A percentile compares a stretch with the other conserved stretches of the same genome.
Conservation (phyloP, 2,329 filamentous ascomycete genomes). For the Fusarium bulbicola region DNA sequence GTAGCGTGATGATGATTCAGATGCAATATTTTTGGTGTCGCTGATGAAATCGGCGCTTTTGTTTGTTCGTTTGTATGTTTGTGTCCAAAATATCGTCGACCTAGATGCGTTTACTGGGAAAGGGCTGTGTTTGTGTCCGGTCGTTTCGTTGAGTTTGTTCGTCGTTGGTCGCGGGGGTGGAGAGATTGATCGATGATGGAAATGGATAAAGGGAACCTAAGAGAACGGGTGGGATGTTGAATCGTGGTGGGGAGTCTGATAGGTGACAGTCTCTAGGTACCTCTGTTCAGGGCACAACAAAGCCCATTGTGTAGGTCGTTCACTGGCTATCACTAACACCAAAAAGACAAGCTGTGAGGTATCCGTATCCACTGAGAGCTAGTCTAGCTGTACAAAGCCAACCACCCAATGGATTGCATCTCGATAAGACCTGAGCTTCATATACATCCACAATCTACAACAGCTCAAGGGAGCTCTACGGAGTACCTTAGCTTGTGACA, state of each 20-base stretch:
- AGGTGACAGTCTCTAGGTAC: constrained; percentile 5
- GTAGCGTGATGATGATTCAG: constrained; percentile 27
- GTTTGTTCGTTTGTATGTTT: background rate
- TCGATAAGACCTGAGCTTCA: constrained; percentile 21
- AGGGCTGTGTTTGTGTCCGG: background rate
- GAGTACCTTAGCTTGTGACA: background rate
- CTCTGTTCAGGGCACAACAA: accelerated
- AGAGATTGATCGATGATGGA: constrained; percentile 22
- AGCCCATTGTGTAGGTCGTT: background rate
- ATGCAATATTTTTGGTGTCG: background rate
- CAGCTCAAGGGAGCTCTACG: constrained; percentile 19
- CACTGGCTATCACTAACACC: background rate
- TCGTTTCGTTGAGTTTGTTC: constrained; percentile 10
- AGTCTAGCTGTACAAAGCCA: background rate
- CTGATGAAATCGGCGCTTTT: background rate
- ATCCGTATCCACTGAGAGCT: constrained; percentile 21
- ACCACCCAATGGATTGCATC: constrained; percentile 11
- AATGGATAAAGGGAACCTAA: constrained; percentile 27
- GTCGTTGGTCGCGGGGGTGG: constrained; percentile 33
- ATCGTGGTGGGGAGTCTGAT: constrained; percentile 14
- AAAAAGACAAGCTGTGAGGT: constrained; percentile 5
- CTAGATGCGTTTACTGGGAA: background rate
- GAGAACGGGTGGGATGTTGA: constrained; percentile 21
- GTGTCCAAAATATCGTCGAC: background rate
- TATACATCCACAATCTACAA: background rate